phyloP scores from a whole-genome alignment of 371 early-diverging fungal species.

The Dinochytrium kinnereticum region DNA sequence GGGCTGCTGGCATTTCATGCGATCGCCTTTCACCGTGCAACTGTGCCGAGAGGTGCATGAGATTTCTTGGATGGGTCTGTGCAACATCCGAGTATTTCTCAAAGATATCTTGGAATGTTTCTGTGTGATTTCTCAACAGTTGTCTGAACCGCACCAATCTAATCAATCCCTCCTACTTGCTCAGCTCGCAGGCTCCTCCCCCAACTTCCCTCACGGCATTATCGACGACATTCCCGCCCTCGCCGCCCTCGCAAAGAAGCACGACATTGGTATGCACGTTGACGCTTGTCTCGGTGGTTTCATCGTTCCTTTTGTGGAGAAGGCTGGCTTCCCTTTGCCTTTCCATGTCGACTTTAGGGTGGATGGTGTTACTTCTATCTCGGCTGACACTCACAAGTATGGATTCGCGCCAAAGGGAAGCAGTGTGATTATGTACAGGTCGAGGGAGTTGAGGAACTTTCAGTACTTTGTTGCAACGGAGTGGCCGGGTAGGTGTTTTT shows the following conservation, averaged over 20 bases:
- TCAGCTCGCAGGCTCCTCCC: conserved; percentile 87
- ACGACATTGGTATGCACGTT: conserved; percentile 89
- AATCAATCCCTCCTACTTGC: neutral
- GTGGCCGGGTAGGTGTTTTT: conserved; percentile 73
- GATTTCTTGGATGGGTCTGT: no score
- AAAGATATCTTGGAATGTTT: neutral
- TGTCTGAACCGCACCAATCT: no score
- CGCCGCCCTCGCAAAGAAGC: conserved; percentile 78
- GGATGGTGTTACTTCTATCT: conserved; percentile 93
- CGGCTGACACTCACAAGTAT: conserved; percentile 95
- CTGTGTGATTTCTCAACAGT: neutral
- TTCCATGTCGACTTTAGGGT: conserved; percentile 89
- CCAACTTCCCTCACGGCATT: conserved; percentile 92
- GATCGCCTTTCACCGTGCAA: no score
- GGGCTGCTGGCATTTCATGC: no score
- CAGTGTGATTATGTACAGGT: conserved; percentile 91
- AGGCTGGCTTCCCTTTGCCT: conserved; percentile 82
- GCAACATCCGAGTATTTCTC: no score
- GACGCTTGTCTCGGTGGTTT: conserved; percentile 98
- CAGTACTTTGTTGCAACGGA: conserved; percentile 90
- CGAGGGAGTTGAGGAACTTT: conserved; percentile 77
- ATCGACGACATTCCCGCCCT: conserved; percentile 89
- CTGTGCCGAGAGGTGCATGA: no score
- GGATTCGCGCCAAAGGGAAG: conserved; percentile 93
- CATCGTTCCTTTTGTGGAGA: conserved; percentile 90